Evolutionary conservation across 352 stramenopile species (phyloP).

Genomic region (Phytopythium boreale): DNA sequence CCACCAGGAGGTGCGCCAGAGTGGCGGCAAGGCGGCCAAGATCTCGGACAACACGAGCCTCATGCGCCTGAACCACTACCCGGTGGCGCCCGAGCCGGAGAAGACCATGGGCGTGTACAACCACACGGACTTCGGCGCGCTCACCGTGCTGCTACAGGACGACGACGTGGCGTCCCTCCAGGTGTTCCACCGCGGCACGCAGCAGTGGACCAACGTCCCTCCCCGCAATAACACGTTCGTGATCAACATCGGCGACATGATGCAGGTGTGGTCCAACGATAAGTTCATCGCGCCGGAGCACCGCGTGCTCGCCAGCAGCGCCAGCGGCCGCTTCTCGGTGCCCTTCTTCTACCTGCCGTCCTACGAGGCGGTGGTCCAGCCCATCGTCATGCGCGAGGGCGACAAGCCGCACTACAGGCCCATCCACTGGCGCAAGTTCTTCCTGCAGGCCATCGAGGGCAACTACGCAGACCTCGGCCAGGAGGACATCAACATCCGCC

Average conservation of each 20-base stretch:
- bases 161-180: constrained; percentile 42
- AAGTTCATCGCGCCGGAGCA: constrained; percentile 42
- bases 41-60: constrained; percentile 1
- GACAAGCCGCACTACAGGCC: neutral
- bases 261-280: constrained; percentile 54
- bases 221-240: constrained; percentile 37
- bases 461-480: no score
- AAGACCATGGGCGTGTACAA: constrained; percentile 34
- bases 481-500: neutral
- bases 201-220: constrained; percentile 36
- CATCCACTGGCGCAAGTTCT: no score
- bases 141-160: constrained; percentile 51
- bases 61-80: constrained; percentile 89
- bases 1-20: constrained; percentile 4
- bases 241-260: constrained; percentile 62
- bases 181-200: constrained; percentile 31
- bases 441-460: no score
- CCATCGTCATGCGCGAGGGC: constrained; percentile 19
- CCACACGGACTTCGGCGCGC: constrained; percentile 42
- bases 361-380: constrained; percentile 54
- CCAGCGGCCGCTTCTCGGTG: constrained; percentile 32
- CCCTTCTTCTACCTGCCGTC: constrained; percentile 66
- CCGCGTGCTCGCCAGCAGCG: constrained; percentile 32
- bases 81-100: constrained; percentile 25
- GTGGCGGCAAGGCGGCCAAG: neutral